Conservation (phyloP, 2,329 filamentous ascomycete genomes). For the Seiridium cupressi region DNA sequence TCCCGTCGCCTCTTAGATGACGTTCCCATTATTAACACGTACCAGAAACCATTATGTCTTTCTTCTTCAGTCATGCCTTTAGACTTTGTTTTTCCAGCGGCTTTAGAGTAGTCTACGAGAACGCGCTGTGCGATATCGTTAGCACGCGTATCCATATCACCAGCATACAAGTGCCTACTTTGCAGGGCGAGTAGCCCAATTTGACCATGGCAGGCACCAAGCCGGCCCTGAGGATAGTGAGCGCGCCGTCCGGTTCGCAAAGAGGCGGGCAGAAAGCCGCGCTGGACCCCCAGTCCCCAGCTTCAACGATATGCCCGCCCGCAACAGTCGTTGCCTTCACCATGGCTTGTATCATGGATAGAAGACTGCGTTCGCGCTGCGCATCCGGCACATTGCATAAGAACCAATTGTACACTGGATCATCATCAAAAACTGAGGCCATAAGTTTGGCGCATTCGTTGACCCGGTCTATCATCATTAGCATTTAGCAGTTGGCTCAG, state of each 20-base stretch:
- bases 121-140: neutral
- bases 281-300: neutral
- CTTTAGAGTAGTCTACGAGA: neutral
- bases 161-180: neutral
- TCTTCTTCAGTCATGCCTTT: neutral
- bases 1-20: neutral
- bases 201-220: neutral
- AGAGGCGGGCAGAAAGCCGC: neutral
- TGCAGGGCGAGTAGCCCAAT: neutral
- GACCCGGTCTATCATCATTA: neutral
- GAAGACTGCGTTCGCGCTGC: neutral
- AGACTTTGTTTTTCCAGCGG: neutral
- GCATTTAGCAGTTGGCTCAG: neutral
- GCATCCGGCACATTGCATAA: neutral
- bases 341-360: neutral
- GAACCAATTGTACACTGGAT: constrained; percentile 2
- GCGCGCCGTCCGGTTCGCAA: neutral
- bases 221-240: neutral
- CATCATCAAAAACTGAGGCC: neutral
- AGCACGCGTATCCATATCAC: neutral
- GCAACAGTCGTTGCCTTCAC: neutral
- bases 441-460: neutral
- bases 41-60: neutral
- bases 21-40: neutral
- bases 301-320: neutral